Percentiles rank a stretch among this genome's conserved stretches.
Conservation (phyloP, 164 flowering plant genomes). For the Sextonia rubra region DNA sequence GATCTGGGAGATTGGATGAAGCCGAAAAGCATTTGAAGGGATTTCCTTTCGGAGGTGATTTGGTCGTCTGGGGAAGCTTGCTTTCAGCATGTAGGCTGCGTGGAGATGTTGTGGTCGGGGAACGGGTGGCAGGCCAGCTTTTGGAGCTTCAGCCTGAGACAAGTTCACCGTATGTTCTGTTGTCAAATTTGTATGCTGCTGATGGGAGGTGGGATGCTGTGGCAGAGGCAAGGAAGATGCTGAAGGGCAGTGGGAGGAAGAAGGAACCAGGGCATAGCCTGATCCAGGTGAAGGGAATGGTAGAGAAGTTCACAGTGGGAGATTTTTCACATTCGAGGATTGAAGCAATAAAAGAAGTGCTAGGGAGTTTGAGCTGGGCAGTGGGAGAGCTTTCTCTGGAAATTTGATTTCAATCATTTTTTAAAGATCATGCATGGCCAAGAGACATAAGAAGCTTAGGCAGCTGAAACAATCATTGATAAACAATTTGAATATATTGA, state of each 20-base stretch:
- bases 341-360: conserved; percentile 33
- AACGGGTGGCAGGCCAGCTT: conserved; percentile 39
- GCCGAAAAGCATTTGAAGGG: conserved; percentile 45
- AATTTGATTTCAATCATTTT: not conserved
- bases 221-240: conserved; percentile 50
- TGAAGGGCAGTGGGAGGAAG: conserved; percentile 54
- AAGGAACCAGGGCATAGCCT: conserved; percentile 62
- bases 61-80: conserved; percentile 59
- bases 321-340: conserved; percentile 45
- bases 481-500: no score
- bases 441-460: no score
- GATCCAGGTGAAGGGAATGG: conserved; percentile 45
- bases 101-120: conserved; percentile 43
- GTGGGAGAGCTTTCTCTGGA: conserved; percentile 17
- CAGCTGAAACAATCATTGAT: no score
- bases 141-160: conserved; percentile 38
- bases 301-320: conserved; percentile 52
- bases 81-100: conserved; percentile 66
- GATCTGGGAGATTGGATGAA: conserved; percentile 55
- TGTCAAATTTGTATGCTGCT: conserved; percentile 65
- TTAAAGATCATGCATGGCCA: no score
- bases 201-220: conserved; percentile 60
- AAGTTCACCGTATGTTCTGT: conserved; percentile 63
- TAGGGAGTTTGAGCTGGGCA: conserved; percentile 33
- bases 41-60: conserved; percentile 37